These are phyloP conservation scores for Domatiomyces catenatus DNA, from an alignment of 2,329 filamentous ascomycete species.

Conservation along the genomic window DNA sequence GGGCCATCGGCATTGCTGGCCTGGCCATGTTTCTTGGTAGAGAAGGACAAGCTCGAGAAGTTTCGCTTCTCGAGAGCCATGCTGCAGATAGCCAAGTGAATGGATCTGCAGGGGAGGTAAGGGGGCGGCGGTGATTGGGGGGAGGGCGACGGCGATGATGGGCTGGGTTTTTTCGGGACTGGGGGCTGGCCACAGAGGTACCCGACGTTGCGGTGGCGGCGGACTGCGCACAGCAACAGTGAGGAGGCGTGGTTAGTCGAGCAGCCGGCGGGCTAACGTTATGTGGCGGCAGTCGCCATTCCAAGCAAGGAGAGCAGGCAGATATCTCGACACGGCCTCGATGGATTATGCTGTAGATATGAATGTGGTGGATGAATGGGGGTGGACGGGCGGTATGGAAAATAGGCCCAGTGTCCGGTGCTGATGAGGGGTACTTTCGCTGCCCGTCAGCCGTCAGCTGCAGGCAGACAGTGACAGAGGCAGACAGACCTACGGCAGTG, in stretches of 20 bases:
- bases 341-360: not conserved
- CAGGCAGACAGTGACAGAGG: not conserved
- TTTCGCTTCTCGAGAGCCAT: conserved; percentile 33
- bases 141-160: not conserved
- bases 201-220: not conserved
- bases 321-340: not conserved
- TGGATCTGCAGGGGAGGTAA: conserved; percentile 15
- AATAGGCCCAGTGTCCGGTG: not conserved
- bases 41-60: conserved; percentile 30
- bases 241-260: not conserved
- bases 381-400: not conserved
- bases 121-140: not conserved
- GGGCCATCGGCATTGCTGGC: conserved; percentile 29
- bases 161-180: not conserved
- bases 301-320: not conserved
- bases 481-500: not conserved
- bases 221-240: not conserved
- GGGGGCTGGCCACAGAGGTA: not conserved
- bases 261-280: not conserved
- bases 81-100: conserved; percentile 18
- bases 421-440: not conserved
- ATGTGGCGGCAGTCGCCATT: not conserved
- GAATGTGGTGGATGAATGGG: not conserved
- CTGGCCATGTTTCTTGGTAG: conserved; percentile 30
- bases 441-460: not conserved